Base-by-base conservation (phyloP, 192 early-diverging fungal genomes). In the Podila minutissima region DNA sequence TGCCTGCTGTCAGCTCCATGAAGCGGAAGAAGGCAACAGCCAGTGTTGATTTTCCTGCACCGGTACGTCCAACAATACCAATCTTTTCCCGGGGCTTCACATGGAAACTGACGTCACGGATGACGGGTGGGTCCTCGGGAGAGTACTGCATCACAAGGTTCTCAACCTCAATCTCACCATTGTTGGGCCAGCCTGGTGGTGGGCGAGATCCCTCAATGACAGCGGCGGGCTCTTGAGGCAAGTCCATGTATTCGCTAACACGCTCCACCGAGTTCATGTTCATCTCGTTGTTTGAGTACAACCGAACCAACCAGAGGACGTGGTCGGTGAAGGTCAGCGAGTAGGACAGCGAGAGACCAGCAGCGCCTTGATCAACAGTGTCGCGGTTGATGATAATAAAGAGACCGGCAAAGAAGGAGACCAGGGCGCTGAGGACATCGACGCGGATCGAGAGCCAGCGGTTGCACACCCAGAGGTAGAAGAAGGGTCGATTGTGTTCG, bases 61-160 rank as follows among this genome's bases (percentile, higher is more conserved):
- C 90, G 31, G 90, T 91, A 13, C 97, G 89, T 15, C 97, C 97
- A 58, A 97, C 95, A 57, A 98, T 91, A 49, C 95, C 97, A 71
- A 99, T 92, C 75, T 95, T 96, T 82, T 90, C 88, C 24, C 84
- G 68, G 12, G 92, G 88, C 4, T 84, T 84, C 53, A 96, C 91
- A 3, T 77, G 41, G 59, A 97, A 92, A 17, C 90, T 90, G 13
- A 99, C 78, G 59, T 90, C 82, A 32, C 88, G 82, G 59, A 94
- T 92, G 19, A 99, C 88, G 12, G 97, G 93, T 8, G 91, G 92
- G 31, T 89, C 85, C 29, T 93, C 95, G 38, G 92, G 91, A 26
- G 92, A 88, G 63, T 99, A 99, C 63, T 90, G 89, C 69, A 97
- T 85, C 0, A 91, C 88, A 6, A 99, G 82, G 55, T 95, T 82